A percentile compares a stretch with the other conserved stretches of the same genome.
phyloP scores from a whole-genome alignment of 2,329 filamentous ascomycete genomes.

The Aspergillus bombycis region DNA sequence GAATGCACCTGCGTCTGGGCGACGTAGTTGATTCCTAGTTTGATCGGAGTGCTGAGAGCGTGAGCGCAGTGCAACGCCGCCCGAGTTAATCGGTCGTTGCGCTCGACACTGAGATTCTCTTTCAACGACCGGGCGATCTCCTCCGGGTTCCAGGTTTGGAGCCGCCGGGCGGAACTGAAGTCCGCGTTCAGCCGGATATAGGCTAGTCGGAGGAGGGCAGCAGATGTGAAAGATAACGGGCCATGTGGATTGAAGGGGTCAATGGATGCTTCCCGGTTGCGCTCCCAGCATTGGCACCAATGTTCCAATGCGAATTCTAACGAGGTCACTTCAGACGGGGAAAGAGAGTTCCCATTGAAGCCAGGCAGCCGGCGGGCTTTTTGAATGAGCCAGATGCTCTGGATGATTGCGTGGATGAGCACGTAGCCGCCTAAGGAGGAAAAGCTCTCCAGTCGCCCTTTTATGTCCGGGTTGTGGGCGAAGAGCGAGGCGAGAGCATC shows the following conservation, averaged over 20 bases:
- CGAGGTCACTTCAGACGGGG: conserved; percentile 27
- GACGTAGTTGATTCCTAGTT: conserved; percentile 58
- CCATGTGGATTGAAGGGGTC: conserved; percentile 39
- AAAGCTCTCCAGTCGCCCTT: conserved; percentile 29
- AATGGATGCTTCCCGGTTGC: conserved; percentile 38
- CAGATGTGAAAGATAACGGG: conserved; percentile 38
- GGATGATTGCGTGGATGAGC: conserved; percentile 36
- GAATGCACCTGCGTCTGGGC: conserved; percentile 60
- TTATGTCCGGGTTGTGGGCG: conserved; percentile 12
- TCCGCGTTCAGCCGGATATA: conserved; percentile 41
- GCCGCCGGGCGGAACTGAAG: conserved; percentile 35
- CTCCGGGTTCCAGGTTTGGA: conserved; percentile 37
- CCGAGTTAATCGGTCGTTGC: conserved; percentile 49
- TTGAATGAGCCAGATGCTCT: conserved; percentile 39
- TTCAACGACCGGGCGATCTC: conserved; percentile 35
- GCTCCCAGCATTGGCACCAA: conserved; percentile 42
- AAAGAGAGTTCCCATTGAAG: conserved; percentile 25
- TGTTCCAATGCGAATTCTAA: conserved; percentile 38
- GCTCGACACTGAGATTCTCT: conserved; percentile 43
- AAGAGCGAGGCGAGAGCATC: conserved; percentile 33
- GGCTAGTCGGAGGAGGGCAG: conserved; percentile 35
- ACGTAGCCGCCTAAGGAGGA: conserved; percentile 38
- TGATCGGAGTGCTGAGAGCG: conserved; percentile 59
- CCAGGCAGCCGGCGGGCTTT: conserved; percentile 33
- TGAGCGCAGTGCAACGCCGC: conserved; percentile 59